phyloP scores from a whole-genome alignment of 164 flowering plant genomes.

The Vitis vinifera region DNA sequence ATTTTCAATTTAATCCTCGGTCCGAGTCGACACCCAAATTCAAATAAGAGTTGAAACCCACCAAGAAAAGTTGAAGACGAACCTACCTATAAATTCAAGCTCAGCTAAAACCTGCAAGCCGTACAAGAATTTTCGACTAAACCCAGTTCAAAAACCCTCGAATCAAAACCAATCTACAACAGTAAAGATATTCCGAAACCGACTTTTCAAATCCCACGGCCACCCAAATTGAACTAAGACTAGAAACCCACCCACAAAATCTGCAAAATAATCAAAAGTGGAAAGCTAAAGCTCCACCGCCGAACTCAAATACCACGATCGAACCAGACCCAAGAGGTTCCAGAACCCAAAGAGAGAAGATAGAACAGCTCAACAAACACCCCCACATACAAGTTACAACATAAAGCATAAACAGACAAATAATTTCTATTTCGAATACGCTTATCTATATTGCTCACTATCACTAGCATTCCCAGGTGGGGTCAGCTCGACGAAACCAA shows the following conservation, averaged over 20 bases:
- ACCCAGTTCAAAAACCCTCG: background rate
- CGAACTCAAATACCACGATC: background rate
- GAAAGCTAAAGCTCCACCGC: background rate
- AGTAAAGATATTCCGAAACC: background rate
- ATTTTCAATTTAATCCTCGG: background rate
- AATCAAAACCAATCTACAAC: background rate
- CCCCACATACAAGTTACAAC: background rate
- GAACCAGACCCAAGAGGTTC: background rate
- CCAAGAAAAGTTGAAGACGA: conserved; percentile 4
- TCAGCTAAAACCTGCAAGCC: background rate
- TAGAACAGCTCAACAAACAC: background rate
- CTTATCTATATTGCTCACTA: background rate
- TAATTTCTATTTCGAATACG: background rate
- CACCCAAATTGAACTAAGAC: background rate
- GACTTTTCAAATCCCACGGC: no score
- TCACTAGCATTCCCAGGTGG: conserved; percentile 12
- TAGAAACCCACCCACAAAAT: background rate
- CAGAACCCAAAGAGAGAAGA: background rate
- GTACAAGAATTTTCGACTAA: background rate
- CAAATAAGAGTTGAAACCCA: background rate
- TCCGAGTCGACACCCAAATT: background rate
- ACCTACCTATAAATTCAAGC: background rate
- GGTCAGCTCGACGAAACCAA: conserved; percentile 15
- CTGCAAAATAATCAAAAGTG: background rate
- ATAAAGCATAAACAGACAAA: background rate